Evolutionary conservation across 228 moss, liverwort and hornwort genomes (phyloP), one percentile per base, ranked within the genome.

Genomic region (Sphagnum fallax): DNA sequence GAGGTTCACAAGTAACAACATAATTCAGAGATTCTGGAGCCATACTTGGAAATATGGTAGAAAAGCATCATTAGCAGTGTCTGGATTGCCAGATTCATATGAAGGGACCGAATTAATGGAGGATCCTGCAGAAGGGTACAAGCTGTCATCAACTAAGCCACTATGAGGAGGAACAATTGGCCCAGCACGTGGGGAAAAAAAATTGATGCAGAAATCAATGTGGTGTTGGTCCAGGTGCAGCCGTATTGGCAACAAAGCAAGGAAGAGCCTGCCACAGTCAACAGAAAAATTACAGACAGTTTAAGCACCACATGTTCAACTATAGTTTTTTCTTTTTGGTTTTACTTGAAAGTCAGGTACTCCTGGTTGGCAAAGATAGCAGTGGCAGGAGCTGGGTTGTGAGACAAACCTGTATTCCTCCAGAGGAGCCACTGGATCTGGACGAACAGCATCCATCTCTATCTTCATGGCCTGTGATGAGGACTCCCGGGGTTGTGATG

Each of bases 391-490:
- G 32, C 32, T 32, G 32, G 32, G 32, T 32, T 32, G 32, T 32
- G 51, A 48, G 65, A 76, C 71, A 64, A 72, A 95, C 96, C 96
- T 91, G 76, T 93, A 98, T 70, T 98, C 97, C 81, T 98, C 97
- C 67, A 93, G 78, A 52, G 87, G 79, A 70, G 82, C 87, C 66
- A 83, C 67, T 74, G 97, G 93, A 79, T 93, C 91, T 69, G 97
- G 97, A 66, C 97, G 83, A 60, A 98, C 97, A 66, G 97, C 83
- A 83, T 98, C 93, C 93, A 98, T 90, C 70, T 98, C 91, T 72
- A 98, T 74, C 70, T 87, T 93, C 52, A 91, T 83, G 65, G 97
- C 97, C 75, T 89, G 97, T 48, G 97, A 93, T 53, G 93, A 93
- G 50, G 97, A 93, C 72, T 98, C 97, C 74, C 97, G 83, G 73